Base-by-base conservation (phyloP, 768 basidiomycete genomes). In the Favolaschia claudopus region DNA sequence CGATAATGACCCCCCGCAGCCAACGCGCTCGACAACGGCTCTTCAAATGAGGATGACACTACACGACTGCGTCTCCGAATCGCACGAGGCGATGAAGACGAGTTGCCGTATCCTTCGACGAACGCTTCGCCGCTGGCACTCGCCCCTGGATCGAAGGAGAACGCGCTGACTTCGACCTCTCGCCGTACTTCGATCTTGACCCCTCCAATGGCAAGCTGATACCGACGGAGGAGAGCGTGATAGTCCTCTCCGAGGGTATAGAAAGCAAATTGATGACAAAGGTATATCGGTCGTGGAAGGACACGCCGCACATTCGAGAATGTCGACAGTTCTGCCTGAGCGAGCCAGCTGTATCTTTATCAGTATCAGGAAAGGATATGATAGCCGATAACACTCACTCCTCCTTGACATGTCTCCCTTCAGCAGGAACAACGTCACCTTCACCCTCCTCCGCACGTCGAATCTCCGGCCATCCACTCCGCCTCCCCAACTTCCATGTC, bases 181-280 rank as follows among this genome's bases (percentile, higher is more conserved):
- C 79, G 82, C 17, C 91, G 84, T 7, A 93, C 92, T 14, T 88
- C 84, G 52, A 95, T 82, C 79, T 84, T 86, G 33, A 67, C 45
- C 1, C 83, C 85, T 1, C 77, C 72, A 29, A 88, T 77, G 55
- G 87, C 85, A 42, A 91, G 79, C 51, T 85, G 83, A 60, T 84
- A 85, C 4, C 82, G 80, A 31, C 86, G 85, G 33, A 89, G 83
- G n/a, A 91, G 83, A 0, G 91, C 89, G 54, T 93, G 88, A 68
- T 93, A 92, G 64, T 94, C 88, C 61, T 89, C 86, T 13, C 86
- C 85, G 1, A 94, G 81, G 2, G 86, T 82, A 65, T 85, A 82
- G 78, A 96, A 96, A 10, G 87, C 79, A 70, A 96, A 93, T 59
- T 96, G 93, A 63, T 93, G 91, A 0, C 88, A 85, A 17, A 93